These are phyloP conservation scores for Podaxis rugospora DNA, from an alignment of 768 basidiomycete species.

Conservation along the genomic window DNA sequence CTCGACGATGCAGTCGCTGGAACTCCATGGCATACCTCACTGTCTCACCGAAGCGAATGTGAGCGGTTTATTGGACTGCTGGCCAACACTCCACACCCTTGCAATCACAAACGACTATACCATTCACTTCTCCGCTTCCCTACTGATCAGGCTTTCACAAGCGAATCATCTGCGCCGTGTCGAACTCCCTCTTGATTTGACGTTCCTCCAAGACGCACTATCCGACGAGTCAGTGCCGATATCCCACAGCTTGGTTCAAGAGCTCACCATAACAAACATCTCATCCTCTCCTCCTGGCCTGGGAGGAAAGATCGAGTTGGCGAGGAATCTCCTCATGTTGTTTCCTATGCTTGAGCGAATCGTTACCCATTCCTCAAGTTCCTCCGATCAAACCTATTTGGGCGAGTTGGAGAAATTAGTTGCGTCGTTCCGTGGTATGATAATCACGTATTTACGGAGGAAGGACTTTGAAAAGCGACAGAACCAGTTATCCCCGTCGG, in stretches of 20 bases:
- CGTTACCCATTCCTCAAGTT: neutral
- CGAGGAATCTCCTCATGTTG: neutral
- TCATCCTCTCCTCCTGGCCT: neutral
- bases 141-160: slow-evolving; percentile 1
- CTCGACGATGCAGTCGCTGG: neutral
- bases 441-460: neutral
- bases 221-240: neutral
- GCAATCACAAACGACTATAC: slow-evolving; percentile 1
- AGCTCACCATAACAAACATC: slow-evolving; percentile 1
- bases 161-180: neutral
- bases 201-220: neutral
- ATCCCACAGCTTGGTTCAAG: neutral
- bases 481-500: neutral
- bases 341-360: slow-evolving; percentile 3
- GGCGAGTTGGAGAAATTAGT: neutral
- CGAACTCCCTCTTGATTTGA: neutral
- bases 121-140: neutral
- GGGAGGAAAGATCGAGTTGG: neutral
- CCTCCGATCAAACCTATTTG: neutral
- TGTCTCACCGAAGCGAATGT: slow-evolving; percentile 2
- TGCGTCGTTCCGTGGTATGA: neutral
- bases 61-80: neutral
- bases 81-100: slow-evolving; percentile 1
- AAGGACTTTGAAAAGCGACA: neutral
- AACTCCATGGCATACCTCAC: neutral